Conservation (phyloP, 768 basidiomycete species). For the Russula sp. region DNA sequence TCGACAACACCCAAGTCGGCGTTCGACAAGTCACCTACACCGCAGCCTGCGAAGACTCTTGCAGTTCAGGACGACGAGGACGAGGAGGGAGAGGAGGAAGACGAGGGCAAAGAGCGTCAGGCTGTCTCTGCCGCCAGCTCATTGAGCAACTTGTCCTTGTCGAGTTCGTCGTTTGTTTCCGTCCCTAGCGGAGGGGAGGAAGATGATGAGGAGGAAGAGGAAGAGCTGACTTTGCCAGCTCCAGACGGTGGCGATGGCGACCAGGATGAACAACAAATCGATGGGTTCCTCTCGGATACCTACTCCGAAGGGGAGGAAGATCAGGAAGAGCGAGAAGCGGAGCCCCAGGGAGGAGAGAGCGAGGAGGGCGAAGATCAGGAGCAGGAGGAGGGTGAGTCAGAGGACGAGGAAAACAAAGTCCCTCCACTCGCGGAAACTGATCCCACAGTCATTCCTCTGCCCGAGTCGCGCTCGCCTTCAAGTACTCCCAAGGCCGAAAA, state of each 20-base stretch:
- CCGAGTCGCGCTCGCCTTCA: constrained; percentile 47
- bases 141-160: constrained; percentile 16
- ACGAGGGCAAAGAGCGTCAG: not conserved
- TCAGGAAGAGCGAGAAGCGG: constrained; percentile 21
- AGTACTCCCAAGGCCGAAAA: constrained; percentile 53
- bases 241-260: constrained; percentile 22
- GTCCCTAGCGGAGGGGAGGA: constrained; percentile 20
- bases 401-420: constrained; percentile 2
- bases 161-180: constrained; percentile 21
- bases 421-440: not conserved
- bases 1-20: constrained; percentile 4
- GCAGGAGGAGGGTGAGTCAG: constrained; percentile 27
- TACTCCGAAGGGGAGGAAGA: constrained; percentile 30
- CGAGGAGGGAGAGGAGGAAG: constrained; percentile 8
- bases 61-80: not conserved
- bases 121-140: constrained; percentile 16
- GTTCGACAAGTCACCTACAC: constrained; percentile 14
- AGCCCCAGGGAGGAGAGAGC: constrained; percentile 24
- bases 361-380: constrained; percentile 25
- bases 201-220: constrained; percentile 21
- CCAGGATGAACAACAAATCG: constrained; percentile 10
- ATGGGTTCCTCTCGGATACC: constrained; percentile 27
- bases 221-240: constrained; percentile 3
- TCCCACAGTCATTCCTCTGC: constrained; percentile 33
- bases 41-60: constrained; percentile 2